Conservation (phyloP, 768 basidiomycete species). For the Serendipita indica region DNA sequence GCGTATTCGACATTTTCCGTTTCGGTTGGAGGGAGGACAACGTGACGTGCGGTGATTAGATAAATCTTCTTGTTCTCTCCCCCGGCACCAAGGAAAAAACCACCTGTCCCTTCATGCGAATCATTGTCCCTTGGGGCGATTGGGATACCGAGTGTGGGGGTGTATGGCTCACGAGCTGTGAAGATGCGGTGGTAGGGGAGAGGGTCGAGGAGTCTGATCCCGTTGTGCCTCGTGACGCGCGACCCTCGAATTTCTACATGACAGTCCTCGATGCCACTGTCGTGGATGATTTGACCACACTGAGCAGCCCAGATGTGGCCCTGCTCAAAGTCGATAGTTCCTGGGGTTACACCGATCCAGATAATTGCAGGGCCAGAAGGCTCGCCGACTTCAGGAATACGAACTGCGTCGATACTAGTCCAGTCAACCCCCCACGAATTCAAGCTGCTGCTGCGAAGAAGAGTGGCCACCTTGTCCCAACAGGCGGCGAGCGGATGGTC, state of each 20-base stretch:
- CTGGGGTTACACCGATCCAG: constrained; percentile 12
- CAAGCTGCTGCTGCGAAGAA: constrained; percentile 13
- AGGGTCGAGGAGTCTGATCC: not conserved
- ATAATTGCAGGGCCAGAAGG: constrained; percentile 10
- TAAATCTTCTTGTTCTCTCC: constrained; percentile 12
- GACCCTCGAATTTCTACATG: constrained; percentile 14
- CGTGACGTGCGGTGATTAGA: constrained; percentile 14
- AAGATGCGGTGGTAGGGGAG: constrained; percentile 9
- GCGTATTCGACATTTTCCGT: constrained; percentile 12
- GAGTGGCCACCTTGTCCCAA: constrained; percentile 14
- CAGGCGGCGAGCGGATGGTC: constrained; percentile 15
- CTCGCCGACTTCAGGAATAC: constrained; percentile 13
- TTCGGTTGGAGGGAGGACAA: constrained; percentile 10
- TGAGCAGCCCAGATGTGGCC: constrained; percentile 8
- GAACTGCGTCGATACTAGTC: constrained; percentile 17
- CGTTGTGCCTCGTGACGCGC: constrained; percentile 4
- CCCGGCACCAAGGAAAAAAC: constrained; percentile 12
- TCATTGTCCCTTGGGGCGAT: constrained; percentile 5
- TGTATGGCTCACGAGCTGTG: constrained; percentile 12
- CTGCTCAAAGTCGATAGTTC: constrained; percentile 11
- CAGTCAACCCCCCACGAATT: constrained; percentile 15
- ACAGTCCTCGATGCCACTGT: constrained; percentile 10
- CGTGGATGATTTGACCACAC: constrained; percentile 8
- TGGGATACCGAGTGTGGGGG: constrained; percentile 12
- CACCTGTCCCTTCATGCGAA: constrained; percentile 13